Percentiles rank a stretch among this genome's conserved stretches.
phyloP scores from a whole-genome alignment of 177 flowering plant genomes.

The Vitis hybrid region DNA sequence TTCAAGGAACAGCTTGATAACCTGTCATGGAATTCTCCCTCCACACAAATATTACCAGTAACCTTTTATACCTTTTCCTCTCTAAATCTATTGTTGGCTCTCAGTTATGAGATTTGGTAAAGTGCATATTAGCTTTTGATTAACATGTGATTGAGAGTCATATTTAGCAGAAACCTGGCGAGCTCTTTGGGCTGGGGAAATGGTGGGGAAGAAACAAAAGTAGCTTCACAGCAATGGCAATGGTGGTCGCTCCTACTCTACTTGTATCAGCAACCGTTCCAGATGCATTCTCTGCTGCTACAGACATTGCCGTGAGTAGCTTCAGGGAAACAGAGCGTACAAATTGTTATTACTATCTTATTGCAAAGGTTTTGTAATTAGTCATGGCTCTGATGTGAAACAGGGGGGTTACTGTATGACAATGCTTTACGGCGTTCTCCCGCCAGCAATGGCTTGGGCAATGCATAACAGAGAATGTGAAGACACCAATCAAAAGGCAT shows the following conservation, averaged over 20 bases:
- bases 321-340: background rate
- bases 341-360: too few relatives aligned
- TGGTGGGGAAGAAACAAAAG: conserved; percentile 60
- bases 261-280: conserved; percentile 53
- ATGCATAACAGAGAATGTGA: conserved; percentile 28
- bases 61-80: background rate
- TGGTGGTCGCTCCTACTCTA: conserved; percentile 60
- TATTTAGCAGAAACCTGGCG: conserved; percentile 15
- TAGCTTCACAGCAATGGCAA: conserved; percentile 39
- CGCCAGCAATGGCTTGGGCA: conserved; percentile 87
- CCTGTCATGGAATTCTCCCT: conserved; percentile 11
- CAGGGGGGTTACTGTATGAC: conserved; percentile 90
- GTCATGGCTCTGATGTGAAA: conserved; percentile 6
- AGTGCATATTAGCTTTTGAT: background rate
- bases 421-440: conserved; percentile 70
- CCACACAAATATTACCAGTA: conserved; percentile 21
- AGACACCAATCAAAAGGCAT: conserved; percentile 13
- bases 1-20: conserved; percentile 62
- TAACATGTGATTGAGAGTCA: too few relatives aligned
- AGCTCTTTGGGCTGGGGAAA: conserved; percentile 11
- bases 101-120: too few relatives aligned
- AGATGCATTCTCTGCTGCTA: conserved; percentile 70
- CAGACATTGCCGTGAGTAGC: conserved; percentile 72
- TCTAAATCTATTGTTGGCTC: background rate
- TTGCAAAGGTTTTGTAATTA: too few relatives aligned